A percentile compares a stretch with the other conserved stretches of the same genome.
These are phyloP conservation scores for Colletotrichum siamense DNA, from an alignment of 2,329 filamentous ascomycete genomes.

Conservation along the genomic window DNA sequence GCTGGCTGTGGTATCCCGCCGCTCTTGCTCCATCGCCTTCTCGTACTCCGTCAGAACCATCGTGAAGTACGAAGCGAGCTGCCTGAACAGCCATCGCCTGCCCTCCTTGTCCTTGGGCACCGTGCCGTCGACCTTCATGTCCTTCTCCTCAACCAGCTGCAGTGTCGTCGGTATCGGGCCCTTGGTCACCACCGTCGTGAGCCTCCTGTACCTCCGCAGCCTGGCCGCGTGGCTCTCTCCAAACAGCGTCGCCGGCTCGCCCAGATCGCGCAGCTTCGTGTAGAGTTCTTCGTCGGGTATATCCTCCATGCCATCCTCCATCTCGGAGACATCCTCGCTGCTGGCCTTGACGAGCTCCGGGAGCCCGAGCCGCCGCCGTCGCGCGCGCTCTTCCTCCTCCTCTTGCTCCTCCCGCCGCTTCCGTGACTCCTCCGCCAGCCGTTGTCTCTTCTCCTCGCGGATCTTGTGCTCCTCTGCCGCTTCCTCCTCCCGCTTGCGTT, in stretches of 20 bases:
- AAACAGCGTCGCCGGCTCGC: constrained; percentile 79
- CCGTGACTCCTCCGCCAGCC: constrained; percentile 81
- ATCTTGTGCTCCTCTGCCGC: constrained; percentile 71
- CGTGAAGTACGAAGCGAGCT: constrained; percentile 93
- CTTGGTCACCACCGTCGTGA: constrained; percentile 66
- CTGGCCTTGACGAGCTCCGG: constrained; percentile 67
- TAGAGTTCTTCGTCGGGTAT: constrained; percentile 75
- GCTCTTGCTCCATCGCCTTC: constrained; percentile 72
- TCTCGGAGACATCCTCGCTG: constrained; percentile 45
- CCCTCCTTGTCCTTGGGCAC: constrained; percentile 69
- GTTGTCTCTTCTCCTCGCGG: constrained; percentile 82
- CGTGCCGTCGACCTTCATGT: constrained; percentile 80
- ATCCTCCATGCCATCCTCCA: constrained; percentile 60
- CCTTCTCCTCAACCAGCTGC: constrained; percentile 78
- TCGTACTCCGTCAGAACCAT: constrained; percentile 95
- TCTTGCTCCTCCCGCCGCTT: constrained; percentile 74
- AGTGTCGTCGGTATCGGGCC: constrained; percentile 90
- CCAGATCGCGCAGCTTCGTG: constrained; percentile 70
- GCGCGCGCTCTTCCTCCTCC: constrained; percentile 72
- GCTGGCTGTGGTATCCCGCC: constrained; percentile 72
- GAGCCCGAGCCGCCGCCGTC: constrained; percentile 79
- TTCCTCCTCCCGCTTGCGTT: constrained; percentile 90
- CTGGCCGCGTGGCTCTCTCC: constrained; percentile 78
- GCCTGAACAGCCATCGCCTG: constrained; percentile 77
- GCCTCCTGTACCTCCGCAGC: constrained; percentile 72